phyloP scores from a whole-genome alignment of 345 rosid genomes.

The Hevea brasiliensis region DNA sequence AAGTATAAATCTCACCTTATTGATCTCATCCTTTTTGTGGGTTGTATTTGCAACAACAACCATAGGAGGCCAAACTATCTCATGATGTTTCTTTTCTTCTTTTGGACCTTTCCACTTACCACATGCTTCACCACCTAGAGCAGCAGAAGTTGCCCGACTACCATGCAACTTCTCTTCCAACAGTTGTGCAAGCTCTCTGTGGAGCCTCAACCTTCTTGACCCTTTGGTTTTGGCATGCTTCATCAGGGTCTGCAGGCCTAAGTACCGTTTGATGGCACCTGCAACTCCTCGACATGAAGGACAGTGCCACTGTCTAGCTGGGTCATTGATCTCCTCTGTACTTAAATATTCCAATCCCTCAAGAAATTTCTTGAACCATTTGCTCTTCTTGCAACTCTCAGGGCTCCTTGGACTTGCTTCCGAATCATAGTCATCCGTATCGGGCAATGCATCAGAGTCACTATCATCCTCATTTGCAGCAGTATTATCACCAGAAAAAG shows the following conservation, averaged over 20 bases:
- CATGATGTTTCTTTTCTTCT: conserved; percentile 57
- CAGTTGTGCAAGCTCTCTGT: conserved; percentile 67
- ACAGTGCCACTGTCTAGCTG: conserved; percentile 76
- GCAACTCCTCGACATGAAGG: conserved; percentile 81
- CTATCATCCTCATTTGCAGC: conserved; percentile 29
- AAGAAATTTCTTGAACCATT: conserved; percentile 64
- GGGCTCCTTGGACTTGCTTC: conserved; percentile 66
- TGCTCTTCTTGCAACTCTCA: conserved; percentile 51
- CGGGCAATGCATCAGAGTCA: conserved; percentile 40
- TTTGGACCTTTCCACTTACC: conserved; percentile 72
- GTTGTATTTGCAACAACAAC: conserved; percentile 71
- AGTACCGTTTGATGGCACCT: conserved; percentile 76
- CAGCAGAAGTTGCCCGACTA: conserved; percentile 49
- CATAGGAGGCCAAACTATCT: conserved; percentile 94
- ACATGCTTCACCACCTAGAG: conserved; percentile 53
- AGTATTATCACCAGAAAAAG: conserved; percentile 7
- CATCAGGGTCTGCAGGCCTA: conserved; percentile 65
- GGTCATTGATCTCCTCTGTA: conserved; percentile 60
- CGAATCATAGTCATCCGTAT: conserved; percentile 54
- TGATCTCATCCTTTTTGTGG: conserved; percentile 62
- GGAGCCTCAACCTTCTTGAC: conserved; percentile 62
- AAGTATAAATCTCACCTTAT: conserved; percentile 44
- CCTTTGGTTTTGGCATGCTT: conserved; percentile 75
- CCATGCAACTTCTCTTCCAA: conserved; percentile 57
- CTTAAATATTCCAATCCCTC: conserved; percentile 46